phyloP scores from a whole-genome alignment of 1,284 basidiomycete species.

The Naganishia cerealis region DNA sequence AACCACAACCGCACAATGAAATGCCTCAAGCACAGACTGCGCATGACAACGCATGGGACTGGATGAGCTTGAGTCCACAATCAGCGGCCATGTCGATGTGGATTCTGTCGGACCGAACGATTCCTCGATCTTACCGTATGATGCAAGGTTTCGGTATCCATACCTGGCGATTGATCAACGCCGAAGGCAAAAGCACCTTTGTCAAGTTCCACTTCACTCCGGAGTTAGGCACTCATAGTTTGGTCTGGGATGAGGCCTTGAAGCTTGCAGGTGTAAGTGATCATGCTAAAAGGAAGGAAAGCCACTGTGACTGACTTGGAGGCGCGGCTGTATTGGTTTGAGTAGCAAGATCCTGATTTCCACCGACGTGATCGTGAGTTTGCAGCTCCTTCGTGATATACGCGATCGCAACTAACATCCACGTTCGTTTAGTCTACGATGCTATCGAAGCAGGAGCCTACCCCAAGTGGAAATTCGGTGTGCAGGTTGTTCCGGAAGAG shows the following conservation, averaged over 20 bases:
- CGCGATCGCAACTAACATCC: neutral
- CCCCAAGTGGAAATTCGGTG: constrained; percentile 73
- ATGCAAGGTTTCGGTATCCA: constrained; percentile 85
- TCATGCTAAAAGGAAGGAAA: constrained; percentile 41
- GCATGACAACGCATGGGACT: constrained; percentile 80
- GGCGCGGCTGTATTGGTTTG: constrained; percentile 1
- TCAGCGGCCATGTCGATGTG: constrained; percentile 76
- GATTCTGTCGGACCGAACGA: constrained; percentile 75
- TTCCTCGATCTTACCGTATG: constrained; percentile 75
- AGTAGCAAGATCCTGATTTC: constrained; percentile 61
- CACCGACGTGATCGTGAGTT: constrained; percentile 66
- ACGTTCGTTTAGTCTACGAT: constrained; percentile 58
- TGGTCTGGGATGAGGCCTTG: constrained; percentile 83
- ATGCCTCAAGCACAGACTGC: constrained; percentile 57
- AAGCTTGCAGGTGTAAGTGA: constrained; percentile 76
- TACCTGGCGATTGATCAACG: constrained; percentile 71
- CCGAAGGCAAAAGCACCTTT: constrained; percentile 66
- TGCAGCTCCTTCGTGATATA: neutral
- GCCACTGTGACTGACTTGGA: neutral
- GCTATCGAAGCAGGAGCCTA: constrained; percentile 69
- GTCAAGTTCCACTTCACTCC: constrained; percentile 84
- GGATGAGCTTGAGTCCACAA: constrained; percentile 58
- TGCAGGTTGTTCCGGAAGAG: constrained; percentile 75
- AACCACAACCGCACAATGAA: constrained; percentile 76
- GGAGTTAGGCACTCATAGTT: constrained; percentile 69